Conservation (phyloP, 768 basidiomycete species). For the Mycena rebaudengoi region DNA sequence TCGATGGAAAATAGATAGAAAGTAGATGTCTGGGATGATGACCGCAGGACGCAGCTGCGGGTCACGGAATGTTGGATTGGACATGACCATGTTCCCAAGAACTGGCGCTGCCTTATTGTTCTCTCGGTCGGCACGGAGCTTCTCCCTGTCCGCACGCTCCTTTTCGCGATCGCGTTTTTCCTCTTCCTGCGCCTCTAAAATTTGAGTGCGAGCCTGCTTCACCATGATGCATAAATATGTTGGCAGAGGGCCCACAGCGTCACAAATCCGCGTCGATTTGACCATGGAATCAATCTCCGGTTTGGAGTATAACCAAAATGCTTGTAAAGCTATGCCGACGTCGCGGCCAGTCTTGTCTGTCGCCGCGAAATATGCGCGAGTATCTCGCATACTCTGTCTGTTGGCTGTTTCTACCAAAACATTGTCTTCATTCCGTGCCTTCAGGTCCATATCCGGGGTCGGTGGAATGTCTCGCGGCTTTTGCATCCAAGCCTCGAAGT, state of each 20-base stretch:
- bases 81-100: neutral
- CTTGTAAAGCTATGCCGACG: neutral
- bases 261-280: neutral
- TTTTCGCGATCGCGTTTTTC: neutral
- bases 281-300: neutral
- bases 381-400: neutral
- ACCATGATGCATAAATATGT: neutral
- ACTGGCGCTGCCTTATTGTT: neutral
- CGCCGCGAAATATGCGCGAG: neutral
- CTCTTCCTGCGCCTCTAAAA: no score
- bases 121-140: neutral
- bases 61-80: neutral
- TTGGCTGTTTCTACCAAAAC: neutral
- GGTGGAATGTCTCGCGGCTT: neutral
- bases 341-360: neutral
- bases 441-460: neutral
- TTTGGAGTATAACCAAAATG: neutral
- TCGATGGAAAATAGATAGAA: neutral
- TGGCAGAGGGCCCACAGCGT: neutral
- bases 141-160: neutral
- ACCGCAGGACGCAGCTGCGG: neutral
- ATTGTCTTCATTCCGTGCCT: neutral
- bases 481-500: neutral
- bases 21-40: neutral
- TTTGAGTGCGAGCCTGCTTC: neutral